Evolutionary conservation across 2,329 filamentous ascomycete species (phyloP).

Genomic region (Pseudocercospora crystallina): DNA sequence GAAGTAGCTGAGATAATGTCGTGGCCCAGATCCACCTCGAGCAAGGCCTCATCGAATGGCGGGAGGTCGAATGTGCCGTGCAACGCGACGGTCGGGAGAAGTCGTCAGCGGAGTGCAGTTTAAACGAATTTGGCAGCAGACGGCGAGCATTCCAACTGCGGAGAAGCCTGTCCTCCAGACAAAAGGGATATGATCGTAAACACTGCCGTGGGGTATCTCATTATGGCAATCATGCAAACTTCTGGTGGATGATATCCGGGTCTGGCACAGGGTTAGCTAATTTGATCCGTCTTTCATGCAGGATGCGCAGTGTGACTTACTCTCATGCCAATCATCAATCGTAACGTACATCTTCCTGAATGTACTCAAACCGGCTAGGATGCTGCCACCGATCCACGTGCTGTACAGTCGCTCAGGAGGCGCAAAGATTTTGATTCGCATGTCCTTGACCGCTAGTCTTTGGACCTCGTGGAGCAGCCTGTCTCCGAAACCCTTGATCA

Average conservation of each 20-base stretch:
- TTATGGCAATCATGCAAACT: conserved; percentile 68
- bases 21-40: too few species aligned
- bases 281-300: conserved; percentile 8
- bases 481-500: conserved; percentile 96
- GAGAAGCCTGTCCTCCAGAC: too few species aligned
- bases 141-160: too few species aligned
- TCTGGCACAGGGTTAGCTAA: conserved; percentile 43
- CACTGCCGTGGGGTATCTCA: conserved; percentile 16
- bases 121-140: too few species aligned
- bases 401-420: conserved; percentile 97
- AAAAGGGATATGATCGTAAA: too few species aligned
- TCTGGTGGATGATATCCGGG: conserved; percentile 96
- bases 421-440: conserved; percentile 99
- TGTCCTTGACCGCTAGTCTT: conserved; percentile 92
- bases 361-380: conserved; percentile 92
- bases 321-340: conserved; percentile 99
- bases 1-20: too few species aligned
- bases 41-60: too few species aligned
- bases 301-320: conserved; percentile 28
- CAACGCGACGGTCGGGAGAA: too few species aligned
- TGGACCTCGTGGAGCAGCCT: conserved; percentile 89
- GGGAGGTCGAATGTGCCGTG: too few species aligned
- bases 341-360: conserved; percentile 99
- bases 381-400: conserved; percentile 98
- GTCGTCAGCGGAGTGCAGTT: too few species aligned